Conservation (phyloP, 768 basidiomycete species). For the Lactarius indigo region DNA sequence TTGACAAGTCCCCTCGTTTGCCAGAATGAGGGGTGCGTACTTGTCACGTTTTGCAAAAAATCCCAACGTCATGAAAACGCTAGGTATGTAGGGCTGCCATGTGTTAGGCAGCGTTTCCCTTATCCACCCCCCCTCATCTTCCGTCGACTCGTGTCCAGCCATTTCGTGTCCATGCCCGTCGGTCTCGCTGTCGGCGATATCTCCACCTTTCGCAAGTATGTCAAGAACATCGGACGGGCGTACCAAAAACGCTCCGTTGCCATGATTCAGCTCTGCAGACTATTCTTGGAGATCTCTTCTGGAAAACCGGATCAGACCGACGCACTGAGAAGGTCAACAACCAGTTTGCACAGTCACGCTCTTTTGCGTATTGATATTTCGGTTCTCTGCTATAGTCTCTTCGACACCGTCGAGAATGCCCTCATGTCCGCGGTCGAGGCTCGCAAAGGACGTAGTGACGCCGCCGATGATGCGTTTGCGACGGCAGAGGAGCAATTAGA, state of each 20-base stretch:
- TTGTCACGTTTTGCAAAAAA: neutral
- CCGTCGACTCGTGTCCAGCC: neutral
- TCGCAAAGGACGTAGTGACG: constrained; percentile 15
- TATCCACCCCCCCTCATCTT: constrained; percentile 9
- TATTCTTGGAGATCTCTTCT: constrained; percentile 21
- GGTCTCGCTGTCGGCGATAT: constrained; percentile 13
- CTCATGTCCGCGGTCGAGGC: constrained; percentile 18
- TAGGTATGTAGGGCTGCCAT: constrained; percentile 9
- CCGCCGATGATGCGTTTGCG: constrained; percentile 17
- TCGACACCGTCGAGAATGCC: constrained; percentile 19
- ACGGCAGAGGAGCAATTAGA: constrained; percentile 19
- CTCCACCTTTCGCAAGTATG: constrained; percentile 20
- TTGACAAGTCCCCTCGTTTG: neutral
- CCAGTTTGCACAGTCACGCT: neutral
- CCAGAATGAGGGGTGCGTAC: neutral
- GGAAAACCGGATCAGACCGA: constrained; percentile 22
- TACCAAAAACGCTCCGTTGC: constrained; percentile 23
- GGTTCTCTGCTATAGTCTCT: constrained; percentile 7
- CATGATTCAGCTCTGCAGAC: constrained; percentile 22
- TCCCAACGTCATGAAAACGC: constrained; percentile 9
- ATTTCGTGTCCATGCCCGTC: constrained; percentile 12
- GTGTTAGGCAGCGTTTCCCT: constrained; percentile 10
- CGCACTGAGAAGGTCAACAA: constrained; percentile 16
- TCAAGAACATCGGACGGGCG: constrained; percentile 20
- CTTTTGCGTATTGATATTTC: neutral